Evolutionary conservation across 805 yeast species (phyloP), one percentile per base, ranked within the genome.

Genomic region (Metschnikowia sp.): DNA sequence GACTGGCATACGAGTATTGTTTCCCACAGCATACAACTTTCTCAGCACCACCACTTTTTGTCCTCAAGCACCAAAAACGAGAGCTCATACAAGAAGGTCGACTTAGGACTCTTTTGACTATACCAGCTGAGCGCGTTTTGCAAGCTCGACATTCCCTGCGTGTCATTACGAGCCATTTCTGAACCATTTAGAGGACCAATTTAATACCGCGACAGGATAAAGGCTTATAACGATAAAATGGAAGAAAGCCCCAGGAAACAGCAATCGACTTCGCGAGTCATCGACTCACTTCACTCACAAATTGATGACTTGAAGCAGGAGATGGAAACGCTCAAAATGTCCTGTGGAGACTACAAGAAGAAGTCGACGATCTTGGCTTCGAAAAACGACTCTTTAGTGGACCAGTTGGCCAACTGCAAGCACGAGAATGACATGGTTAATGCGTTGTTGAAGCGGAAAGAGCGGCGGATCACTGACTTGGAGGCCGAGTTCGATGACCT

Each of bases 341-440:
- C 72, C 38, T 69, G 67, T 45, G 65, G 68, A 29, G 85, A 79
- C 49, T 74, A 77, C 55, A 75, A 74, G 50, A 81, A 81, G 62
- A 78, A 82, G 50, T 69, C 74, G 56, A 74, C 78, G 43, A 66
- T 74, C 29, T 58, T 75, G 44, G 54, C 74, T 53, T 65, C 74
- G 58, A 73, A 79, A 64, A 69, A 82, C 56, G 82, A 78, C 54
- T 69, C 76, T 46, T 68, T 78, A 44, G 74, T 81, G 32, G 88
- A 83, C 56, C 86, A 83, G 63, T 64, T 83, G 50, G 81, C 88
- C 30, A 83, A 82, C 52, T 71, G 86, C 34, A 84, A 84, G 63
- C 91, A 86, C 62, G 92, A 88, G 58, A 84, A 84, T 56, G 90
- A 86, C 53, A 84, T 84, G 70, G 72, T 85, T 37, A 83, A 78